Base-by-base conservation (phyloP, 2,329 filamentous ascomycete species). In the Botrytis elliptica region DNA sequence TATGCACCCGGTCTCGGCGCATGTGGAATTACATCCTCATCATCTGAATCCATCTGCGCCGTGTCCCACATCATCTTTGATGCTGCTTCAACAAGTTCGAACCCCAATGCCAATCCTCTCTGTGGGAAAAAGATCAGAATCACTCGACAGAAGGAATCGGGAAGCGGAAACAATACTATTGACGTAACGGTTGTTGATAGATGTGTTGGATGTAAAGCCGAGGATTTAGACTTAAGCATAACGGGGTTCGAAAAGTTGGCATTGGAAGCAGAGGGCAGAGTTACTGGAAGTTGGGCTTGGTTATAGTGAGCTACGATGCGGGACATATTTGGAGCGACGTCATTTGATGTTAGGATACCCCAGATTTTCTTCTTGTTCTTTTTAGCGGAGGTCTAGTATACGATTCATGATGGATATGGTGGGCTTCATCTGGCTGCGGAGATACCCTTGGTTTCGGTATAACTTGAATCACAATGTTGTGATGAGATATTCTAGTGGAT, bases 1-100 rank as follows among this genome's bases (percentile, higher is more conserved):
- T 95, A 92, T 81, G 83, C 84, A 29, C 88, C 91, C 0, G 84
- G 82, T 16, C 85, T 93, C 6, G 92, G 93, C 20, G 90, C 92
- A 0, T 95, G 93, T 80, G 93, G 92, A 8, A 82, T 86, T 46
- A 85, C 82, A 1, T 89, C 87, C 71, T 82, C 80, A 1, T 83
- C 85, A 12, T 82, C 81, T 12, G 90, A 94, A 73, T 79, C 86
- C 73, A 88, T 95, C 59, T 90, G 88, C 52, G 88, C 93, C 0
- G 85, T 95, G 0, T 91, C 90, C 2, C 88, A 91, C 78, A 79
- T 86, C n/a, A 80, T 92, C 7, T 95, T 89, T 79, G 92, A 94
- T 80, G 85, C 88, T 0, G 84, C 84, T 1, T 82, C 83, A 66
- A 83, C 81, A 6, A 85, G 84, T 38, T 83, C 85, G 2, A 85